phyloP scores from a whole-genome alignment of 495 filamentous ascomycete species.

The Alectoria sarmentosa region DNA sequence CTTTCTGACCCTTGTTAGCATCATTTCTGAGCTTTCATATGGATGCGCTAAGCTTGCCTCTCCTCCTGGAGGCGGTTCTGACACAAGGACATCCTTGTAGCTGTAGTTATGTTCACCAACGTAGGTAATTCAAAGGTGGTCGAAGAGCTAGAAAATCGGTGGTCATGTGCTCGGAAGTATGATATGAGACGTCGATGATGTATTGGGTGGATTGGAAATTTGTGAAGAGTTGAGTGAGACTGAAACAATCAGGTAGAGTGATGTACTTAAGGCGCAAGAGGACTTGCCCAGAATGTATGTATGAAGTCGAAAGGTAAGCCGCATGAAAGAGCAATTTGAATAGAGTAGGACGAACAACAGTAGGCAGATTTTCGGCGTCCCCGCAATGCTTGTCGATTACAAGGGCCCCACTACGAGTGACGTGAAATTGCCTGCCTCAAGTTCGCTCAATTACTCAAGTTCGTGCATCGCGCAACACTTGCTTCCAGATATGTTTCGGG shows the following conservation, averaged over 20 bases:
- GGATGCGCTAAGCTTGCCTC: constrained; percentile 47
- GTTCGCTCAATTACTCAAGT: neutral
- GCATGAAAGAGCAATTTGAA: neutral
- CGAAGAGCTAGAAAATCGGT: neutral
- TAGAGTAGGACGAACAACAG: neutral
- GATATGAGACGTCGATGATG: neutral
- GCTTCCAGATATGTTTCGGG: neutral
- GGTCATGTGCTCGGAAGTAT: neutral
- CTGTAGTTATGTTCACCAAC: neutral
- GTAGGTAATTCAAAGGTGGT: neutral
- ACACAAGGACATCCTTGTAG: constrained; percentile 70
- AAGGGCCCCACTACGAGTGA: constrained; percentile 1
- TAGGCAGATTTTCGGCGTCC: neutral
- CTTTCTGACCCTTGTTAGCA: constrained; percentile 50
- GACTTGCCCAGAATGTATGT: neutral
- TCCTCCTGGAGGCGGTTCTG: constrained; percentile 87
- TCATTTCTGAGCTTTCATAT: neutral
- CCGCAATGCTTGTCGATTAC: constrained; percentile 15
- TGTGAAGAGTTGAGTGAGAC: neutral
- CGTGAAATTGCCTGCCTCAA: constrained; percentile 6
- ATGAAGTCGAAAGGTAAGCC: constrained; percentile 1
- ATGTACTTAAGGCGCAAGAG: neutral
- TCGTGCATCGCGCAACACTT: neutral
- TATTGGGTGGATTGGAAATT: neutral
- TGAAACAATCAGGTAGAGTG: neutral